Evolutionary conservation across 225 moss, liverwort and hornwort species (phyloP).

Genomic region (Marchantia paleacea): DNA sequence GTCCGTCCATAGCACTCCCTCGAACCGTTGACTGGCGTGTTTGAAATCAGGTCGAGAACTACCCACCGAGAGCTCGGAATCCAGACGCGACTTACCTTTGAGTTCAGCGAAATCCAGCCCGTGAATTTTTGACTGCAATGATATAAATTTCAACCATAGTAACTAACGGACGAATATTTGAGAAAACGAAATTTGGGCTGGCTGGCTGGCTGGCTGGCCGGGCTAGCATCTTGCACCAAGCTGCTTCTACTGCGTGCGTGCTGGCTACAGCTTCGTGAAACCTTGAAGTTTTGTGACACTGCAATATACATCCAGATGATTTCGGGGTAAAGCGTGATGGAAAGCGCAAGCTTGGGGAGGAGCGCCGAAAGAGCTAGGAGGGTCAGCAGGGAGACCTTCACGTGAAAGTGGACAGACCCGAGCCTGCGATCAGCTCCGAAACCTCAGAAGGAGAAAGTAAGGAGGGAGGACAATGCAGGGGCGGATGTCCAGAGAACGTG

Average conservation of each 20-base stretch:
- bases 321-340: constrained; percentile 16
- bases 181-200: neutral
- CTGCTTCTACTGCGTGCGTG: neutral
- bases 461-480: constrained; percentile 25
- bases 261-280: neutral
- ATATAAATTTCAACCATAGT: neutral
- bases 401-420: neutral
- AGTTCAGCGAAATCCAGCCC: neutral
- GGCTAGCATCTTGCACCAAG: neutral
- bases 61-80: neutral
- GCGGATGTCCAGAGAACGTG: constrained; percentile 17
- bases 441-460: neutral
- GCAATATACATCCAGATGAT: constrained; percentile 8
- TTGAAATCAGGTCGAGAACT: constrained; percentile 1
- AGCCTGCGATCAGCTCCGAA: neutral
- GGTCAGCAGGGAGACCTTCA: neutral
- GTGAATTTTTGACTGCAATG: neutral
- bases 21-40: neutral
- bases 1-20: neutral
- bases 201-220: neutral
- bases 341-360: constrained; percentile 22
- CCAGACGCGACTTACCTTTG: neutral
- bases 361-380: neutral
- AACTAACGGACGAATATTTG: neutral
- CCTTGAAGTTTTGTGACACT: neutral